Percentiles rank a stretch among this genome's conserved stretches.
phyloP scores from a whole-genome alignment of 345 rosid species.

The Arabidopsis suecica region DNA sequence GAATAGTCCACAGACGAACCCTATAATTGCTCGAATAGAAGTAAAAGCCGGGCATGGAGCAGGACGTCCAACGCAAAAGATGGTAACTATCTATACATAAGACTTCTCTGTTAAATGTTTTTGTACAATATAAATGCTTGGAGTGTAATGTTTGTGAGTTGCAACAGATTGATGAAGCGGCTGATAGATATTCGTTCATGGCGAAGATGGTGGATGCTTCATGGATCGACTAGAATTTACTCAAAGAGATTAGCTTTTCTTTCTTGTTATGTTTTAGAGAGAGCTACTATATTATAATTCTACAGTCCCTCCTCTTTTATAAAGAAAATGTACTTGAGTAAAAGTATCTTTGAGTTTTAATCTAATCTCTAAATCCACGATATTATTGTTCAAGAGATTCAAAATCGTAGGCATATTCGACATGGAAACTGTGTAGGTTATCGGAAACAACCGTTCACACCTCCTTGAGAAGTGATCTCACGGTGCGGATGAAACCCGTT shows the following conservation, averaged over 20 bases:
- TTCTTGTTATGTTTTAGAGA: constrained; percentile 18
- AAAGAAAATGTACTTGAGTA: neutral
- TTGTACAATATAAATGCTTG: neutral
- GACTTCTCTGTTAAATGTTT: neutral
- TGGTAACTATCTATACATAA: constrained; percentile 44
- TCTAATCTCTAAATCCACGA: neutral
- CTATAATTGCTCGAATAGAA: constrained; percentile 83
- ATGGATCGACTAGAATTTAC: constrained; percentile 62
- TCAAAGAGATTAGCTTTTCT: neutral
- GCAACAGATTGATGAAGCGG: constrained; percentile 82
- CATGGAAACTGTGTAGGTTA: too few relatives aligned
- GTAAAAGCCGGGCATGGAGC: constrained; percentile 96
- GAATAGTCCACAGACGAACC: constrained; percentile 85
- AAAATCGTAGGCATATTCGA: too few relatives aligned
- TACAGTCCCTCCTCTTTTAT: neutral
- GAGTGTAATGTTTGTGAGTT: constrained; percentile 15
- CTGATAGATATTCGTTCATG: constrained; percentile 85
- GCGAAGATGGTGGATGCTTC: constrained; percentile 73
- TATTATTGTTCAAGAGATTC: too few relatives aligned
- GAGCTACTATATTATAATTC: neutral
- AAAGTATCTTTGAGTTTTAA: neutral
- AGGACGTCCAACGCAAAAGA: constrained; percentile 86
- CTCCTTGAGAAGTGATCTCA: too few relatives aligned
- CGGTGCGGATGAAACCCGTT: too few relatives aligned
- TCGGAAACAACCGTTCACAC: too few relatives aligned